phyloP scores from a whole-genome alignment of 2,329 filamentous ascomycete species.

The Exophiala sideris region DNA sequence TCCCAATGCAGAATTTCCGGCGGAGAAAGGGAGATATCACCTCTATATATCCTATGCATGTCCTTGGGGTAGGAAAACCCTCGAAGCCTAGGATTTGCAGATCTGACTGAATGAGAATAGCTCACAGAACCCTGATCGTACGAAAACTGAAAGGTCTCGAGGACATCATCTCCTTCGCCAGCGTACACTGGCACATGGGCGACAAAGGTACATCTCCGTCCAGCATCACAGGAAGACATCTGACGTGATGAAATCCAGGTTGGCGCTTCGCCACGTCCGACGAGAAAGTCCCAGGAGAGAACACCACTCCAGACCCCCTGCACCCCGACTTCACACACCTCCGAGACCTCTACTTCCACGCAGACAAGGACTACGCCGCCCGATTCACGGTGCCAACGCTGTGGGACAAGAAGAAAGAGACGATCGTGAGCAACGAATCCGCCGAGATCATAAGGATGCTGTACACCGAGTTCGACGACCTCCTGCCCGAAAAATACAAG shows the following conservation, averaged over 20 bases:
- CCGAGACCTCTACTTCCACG: slow-evolving; percentile 74
- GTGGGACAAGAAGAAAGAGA: slow-evolving; percentile 65
- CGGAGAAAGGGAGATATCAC: slow-evolving; percentile 88
- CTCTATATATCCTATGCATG: slow-evolving; percentile 93
- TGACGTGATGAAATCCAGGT: slow-evolving; percentile 44
- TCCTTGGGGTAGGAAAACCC: slow-evolving; percentile 64
- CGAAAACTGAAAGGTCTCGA: slow-evolving; percentile 89
- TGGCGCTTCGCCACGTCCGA: slow-evolving; percentile 77
- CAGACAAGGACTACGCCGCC: slow-evolving; percentile 67
- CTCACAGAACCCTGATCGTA: slow-evolving; percentile 81
- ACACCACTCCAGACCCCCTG: slow-evolving; percentile 54
- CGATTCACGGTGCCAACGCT: slow-evolving; percentile 86
- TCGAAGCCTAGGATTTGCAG: neutral
- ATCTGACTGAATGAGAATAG: slow-evolving; percentile 39
- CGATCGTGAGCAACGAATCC: slow-evolving; percentile 85
- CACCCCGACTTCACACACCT: slow-evolving; percentile 68
- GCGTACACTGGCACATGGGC: slow-evolving; percentile 89
- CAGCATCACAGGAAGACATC: neutral
- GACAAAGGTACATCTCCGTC: slow-evolving; percentile 52
- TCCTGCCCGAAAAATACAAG: slow-evolving; percentile 57
- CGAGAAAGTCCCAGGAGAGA: slow-evolving; percentile 57
- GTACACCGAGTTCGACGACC: slow-evolving; percentile 72
- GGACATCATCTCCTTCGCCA: slow-evolving; percentile 71
- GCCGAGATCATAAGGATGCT: slow-evolving; percentile 92
- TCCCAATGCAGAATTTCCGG: slow-evolving; percentile 69